These are phyloP conservation scores for Myriosclerotinia scirpicola DNA, from an alignment of 2,329 filamentous ascomycete species.

Conservation along the genomic window DNA sequence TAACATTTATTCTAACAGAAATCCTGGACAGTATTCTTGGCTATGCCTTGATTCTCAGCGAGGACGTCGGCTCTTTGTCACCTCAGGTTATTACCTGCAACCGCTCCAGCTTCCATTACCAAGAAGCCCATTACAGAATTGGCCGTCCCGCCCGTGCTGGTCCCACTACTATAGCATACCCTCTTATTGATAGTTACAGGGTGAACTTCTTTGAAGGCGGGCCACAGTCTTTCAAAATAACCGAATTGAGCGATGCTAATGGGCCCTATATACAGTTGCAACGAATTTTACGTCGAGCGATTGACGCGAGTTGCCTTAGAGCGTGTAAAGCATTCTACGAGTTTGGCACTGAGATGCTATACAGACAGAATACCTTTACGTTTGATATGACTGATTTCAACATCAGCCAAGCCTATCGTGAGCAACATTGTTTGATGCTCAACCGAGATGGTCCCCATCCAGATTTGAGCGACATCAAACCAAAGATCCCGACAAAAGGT, in stretches of 20 bases:
- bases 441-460: background rate
- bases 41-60: background rate
- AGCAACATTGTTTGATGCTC: background rate
- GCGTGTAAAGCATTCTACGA: background rate
- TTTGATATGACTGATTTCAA: background rate
- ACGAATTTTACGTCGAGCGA: background rate
- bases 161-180: too few species aligned
- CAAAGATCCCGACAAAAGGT: background rate
- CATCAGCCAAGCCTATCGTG: background rate
- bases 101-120: background rate
- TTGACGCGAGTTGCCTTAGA: constrained; percentile 3
- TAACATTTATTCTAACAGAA: background rate
- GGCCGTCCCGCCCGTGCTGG: background rate
- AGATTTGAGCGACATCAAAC: background rate
- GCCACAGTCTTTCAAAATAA: background rate
- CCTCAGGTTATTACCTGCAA: background rate
- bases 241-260: background rate
- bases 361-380: background rate
- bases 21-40: background rate
- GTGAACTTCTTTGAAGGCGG: background rate
- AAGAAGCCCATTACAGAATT: constrained; percentile 1
- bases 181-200: background rate
- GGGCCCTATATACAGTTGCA: background rate
- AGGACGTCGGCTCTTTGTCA: background rate
- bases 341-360: background rate